Evolutionary conservation across 2,329 filamentous ascomycete genomes (phyloP).

Genomic region (Erysiphe pisi): DNA sequence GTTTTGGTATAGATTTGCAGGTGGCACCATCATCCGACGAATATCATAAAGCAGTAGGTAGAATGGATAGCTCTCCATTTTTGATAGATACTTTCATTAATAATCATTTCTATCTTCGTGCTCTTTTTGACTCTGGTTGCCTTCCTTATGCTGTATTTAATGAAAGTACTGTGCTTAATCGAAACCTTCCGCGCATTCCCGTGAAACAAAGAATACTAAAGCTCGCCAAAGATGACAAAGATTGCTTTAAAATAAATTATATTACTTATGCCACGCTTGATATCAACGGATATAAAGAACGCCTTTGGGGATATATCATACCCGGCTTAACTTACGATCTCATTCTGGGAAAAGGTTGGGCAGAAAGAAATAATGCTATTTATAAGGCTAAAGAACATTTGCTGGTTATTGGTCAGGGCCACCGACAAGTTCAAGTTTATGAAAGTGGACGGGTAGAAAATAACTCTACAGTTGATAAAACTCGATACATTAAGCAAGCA

Average conservation of each 20-base stretch:
- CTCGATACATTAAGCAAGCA: too few species aligned
- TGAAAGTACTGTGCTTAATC: constrained; percentile 1
- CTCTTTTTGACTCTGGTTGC: constrained; percentile 6
- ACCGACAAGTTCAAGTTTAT: background rate
- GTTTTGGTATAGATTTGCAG: too few species aligned
- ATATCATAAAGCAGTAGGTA: background rate
- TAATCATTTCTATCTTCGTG: constrained; percentile 5
- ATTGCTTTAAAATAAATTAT: constrained; percentile 10
- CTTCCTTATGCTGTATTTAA: constrained; percentile 19
- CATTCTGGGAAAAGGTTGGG: constrained; percentile 14
- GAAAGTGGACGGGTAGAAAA: background rate
- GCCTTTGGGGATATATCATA: background rate
- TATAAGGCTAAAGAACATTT: background rate
- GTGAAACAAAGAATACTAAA: constrained; percentile 20
- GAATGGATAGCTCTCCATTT: background rate
- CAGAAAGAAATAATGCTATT: constrained; percentile 22
- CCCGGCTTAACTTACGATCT: constrained; percentile 12
- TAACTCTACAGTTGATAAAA: too few species aligned
- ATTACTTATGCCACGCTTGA: constrained; percentile 6
- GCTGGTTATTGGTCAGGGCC: background rate
- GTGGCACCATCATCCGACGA: background rate
- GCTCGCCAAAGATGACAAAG: constrained; percentile 7
- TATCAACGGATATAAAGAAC: constrained; percentile 17
- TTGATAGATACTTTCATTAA: background rate
- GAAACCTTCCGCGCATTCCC: constrained; percentile 20